Evolutionary conservation across 495 filamentous ascomycete genomes (phyloP), one percentile per base, ranked within the genome.

Genomic region (Parathielavia appendiculata): DNA sequence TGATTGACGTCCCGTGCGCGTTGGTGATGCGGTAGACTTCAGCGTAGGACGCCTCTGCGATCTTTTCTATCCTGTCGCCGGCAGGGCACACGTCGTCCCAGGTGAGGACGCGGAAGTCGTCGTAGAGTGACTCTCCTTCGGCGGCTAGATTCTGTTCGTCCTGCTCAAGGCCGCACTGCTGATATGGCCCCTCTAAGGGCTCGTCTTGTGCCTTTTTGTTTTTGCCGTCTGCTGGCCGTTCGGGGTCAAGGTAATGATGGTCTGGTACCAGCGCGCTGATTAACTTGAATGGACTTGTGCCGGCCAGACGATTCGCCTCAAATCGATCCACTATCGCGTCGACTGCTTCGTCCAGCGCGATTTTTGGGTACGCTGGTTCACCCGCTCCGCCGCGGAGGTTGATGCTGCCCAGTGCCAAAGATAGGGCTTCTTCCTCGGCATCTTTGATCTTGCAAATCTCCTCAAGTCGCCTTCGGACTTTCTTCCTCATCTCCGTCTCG

Each of bases 31-130:
- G 80, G 66, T 86, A 88, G 11, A 88, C 83, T 66, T 88, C 84
- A 19, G 83, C 81, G 60, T 81, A 88, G 4, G 83, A 86, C 2
- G 84, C 84, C 68, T 88, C 84, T 16, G 84, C 84, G 58, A 88
- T 86, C 66, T 88, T 88, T 13, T 71, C 66, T 17, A 88, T 75
- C 30, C 67, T 56, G 63, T 81, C 76, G 35, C 73, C 69, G 1
- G 70, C 57, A 5, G 75, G 70, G 46, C 83, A 78, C 47, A 81
- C 68, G 30, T 78, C 73, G 52, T 73, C 57, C 83, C 83, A 87
- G 16, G 70, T 69, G 23, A 79, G 63, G 12, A 72, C 60, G 23
- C 69, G 69, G 20, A 78, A 59, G 45, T 57, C 65, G 43, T 60
- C 58, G 54, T 40, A 47, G 48, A n/a, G 34, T 14, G 45, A 38